Percentiles rank a stretch among this genome's conserved stretches.
These are phyloP conservation scores for Teratosphaeria destructans DNA, from an alignment of 2,329 filamentous ascomycete genomes.

Conservation along the genomic window DNA sequence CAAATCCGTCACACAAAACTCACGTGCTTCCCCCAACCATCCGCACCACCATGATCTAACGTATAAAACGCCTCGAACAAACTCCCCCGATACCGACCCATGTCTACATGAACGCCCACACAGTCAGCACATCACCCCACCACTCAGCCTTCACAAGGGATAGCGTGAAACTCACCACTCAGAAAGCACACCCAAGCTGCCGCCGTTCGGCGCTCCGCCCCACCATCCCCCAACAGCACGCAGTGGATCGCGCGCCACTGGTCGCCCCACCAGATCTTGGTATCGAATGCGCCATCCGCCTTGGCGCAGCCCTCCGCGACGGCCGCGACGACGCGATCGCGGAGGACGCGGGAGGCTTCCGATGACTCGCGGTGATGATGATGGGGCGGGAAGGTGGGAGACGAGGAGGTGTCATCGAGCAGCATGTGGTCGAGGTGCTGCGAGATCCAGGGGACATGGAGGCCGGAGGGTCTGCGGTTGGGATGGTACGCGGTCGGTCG, in stretches of 20 bases:
- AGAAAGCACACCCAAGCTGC: conserved; percentile 4
- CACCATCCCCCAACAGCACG: conserved; percentile 4
- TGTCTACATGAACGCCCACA: neutral
- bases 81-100: conserved; percentile 4
- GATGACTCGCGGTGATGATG: neutral
- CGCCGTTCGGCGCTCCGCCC: neutral
- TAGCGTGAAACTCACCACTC: conserved; percentile 1
- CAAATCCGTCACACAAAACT: no score
- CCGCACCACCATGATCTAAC: neutral
- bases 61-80: conserved; percentile 4
- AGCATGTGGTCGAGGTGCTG: conserved; percentile 11
- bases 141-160: neutral
- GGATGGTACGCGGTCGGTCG: conserved; percentile 11
- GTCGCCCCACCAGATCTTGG: conserved; percentile 6
- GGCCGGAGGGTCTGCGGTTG: conserved; percentile 10
- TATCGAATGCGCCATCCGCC: neutral
- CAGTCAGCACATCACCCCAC: neutral
- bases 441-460: conserved; percentile 14
- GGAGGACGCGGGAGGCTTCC: conserved; percentile 2
- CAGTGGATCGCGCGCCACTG: conserved; percentile 4
- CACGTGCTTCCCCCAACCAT: neutral
- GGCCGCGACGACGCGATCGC: conserved; percentile 4
- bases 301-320: conserved; percentile 1
- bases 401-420: neutral
- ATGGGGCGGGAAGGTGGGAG: neutral